Percentiles rank a stretch among this genome's conserved stretches.
These are phyloP conservation scores for Guadua angustifolia DNA, from an alignment of 176 grass and related monocot genomes.

Conservation along the genomic window DNA sequence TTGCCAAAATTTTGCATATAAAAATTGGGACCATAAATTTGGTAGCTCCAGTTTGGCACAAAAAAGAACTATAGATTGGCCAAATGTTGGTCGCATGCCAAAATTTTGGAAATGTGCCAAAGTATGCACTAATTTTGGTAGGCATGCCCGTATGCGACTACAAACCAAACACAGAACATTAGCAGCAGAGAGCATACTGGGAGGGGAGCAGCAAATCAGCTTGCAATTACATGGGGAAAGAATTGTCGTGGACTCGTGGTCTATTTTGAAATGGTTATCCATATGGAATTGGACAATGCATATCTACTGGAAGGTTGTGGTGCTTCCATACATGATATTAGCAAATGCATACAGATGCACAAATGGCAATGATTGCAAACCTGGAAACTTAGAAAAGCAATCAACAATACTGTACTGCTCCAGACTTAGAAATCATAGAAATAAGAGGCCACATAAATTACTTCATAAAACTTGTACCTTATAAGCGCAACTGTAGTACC, in stretches of 20 bases:
- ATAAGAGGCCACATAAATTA: constrained; percentile 15
- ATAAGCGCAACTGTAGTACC: not conserved
- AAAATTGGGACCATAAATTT: not conserved
- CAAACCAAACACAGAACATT: not conserved
- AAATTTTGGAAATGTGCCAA: not conserved
- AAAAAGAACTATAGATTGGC: not conserved
- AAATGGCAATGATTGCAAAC: not conserved
- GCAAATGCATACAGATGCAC: not conserved
- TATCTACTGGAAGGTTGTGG: not conserved
- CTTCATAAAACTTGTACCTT: not conserved
- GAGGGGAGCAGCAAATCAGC: not conserved
- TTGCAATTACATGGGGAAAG: not conserved
- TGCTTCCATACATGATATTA: not conserved
- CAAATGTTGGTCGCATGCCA: not conserved
- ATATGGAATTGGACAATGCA: not conserved
- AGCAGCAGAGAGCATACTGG: not conserved
- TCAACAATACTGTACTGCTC: constrained; percentile 6
- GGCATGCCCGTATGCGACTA: not conserved
- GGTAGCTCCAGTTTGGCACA: not conserved
- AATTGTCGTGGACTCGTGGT: not conserved
- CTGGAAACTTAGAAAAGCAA: not conserved
- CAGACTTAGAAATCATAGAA: not conserved
- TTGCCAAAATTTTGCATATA: not conserved
- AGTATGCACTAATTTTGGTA: not conserved
- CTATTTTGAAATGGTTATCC: not conserved